Percentiles rank a stretch among this genome's conserved stretches.
phyloP scores from a whole-genome alignment of 1,284 basidiomycete species.

The Heterobasidion irregulare region DNA sequence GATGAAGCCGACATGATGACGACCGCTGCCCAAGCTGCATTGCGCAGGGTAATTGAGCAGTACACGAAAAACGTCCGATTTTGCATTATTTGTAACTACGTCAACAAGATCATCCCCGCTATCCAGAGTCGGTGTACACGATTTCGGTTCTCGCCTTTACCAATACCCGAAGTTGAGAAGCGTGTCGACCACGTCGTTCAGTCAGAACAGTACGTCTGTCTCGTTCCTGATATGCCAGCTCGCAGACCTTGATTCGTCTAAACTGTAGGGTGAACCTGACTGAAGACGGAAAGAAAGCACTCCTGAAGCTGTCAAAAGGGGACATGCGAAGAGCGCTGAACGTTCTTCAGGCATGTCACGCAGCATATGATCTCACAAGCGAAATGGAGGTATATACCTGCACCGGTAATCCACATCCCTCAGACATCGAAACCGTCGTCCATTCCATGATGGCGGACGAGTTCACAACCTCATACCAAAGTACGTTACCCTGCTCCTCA shows the following conservation, averaged over 20 bases:
- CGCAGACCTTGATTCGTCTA: not conserved
- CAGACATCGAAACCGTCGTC: slow-evolving; percentile 89
- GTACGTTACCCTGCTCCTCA: slow-evolving; percentile 38
- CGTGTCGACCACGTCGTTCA: slow-evolving; percentile 77
- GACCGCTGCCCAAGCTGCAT: slow-evolving; percentile 90
- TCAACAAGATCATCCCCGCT: slow-evolving; percentile 98
- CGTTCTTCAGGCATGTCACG: slow-evolving; percentile 95
- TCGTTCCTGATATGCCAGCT: not conserved
- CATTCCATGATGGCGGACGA: slow-evolving; percentile 96
- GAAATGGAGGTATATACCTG: slow-evolving; percentile 95
- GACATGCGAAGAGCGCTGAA: slow-evolving; percentile 98
- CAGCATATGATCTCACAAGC: slow-evolving; percentile 85
- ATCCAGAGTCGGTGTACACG: slow-evolving; percentile 98
- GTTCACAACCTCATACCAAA: slow-evolving; percentile 87
- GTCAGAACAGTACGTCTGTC: slow-evolving; percentile 64
- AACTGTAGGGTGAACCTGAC: slow-evolving; percentile 74
- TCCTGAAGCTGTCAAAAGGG: slow-evolving; percentile 89
- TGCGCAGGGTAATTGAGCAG: slow-evolving; percentile 96
- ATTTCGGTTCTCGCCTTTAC: slow-evolving; percentile 95
- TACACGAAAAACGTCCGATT: slow-evolving; percentile 99
- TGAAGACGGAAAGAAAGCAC: slow-evolving; percentile 79
- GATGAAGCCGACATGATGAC: slow-evolving; percentile 99
- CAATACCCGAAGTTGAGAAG: slow-evolving; percentile 80
- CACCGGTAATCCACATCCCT: slow-evolving; percentile 93
- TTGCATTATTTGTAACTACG: slow-evolving; percentile 99